Evolutionary conservation across 768 basidiomycete genomes (phyloP).

Genomic region (Boletus subparvulus): DNA sequence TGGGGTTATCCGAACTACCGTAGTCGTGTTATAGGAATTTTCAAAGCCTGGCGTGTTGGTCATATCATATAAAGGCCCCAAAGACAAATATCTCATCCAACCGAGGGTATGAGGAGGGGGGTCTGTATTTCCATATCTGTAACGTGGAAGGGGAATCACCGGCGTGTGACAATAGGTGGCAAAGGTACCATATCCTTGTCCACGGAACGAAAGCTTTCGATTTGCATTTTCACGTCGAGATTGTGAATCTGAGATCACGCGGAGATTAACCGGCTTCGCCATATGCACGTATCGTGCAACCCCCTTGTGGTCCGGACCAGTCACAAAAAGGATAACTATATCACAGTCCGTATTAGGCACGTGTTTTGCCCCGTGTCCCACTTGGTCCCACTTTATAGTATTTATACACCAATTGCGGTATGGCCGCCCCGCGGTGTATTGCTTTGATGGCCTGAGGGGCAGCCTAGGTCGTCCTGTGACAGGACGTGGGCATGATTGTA

Average conservation of each 20-base stretch:
- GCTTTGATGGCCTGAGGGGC: neutral
- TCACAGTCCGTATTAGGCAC: neutral
- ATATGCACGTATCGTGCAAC: neutral
- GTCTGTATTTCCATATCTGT: slow-evolving; percentile 3
- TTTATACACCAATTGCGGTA: neutral
- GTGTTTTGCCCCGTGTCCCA: neutral
- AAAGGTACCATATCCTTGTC: neutral
- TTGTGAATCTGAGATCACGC: slow-evolving; percentile 28
- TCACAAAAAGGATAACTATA: neutral
- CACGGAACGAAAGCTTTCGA: slow-evolving; percentile 18
- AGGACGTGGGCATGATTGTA: neutral
- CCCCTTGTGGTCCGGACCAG: slow-evolving; percentile 17
- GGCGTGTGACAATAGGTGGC: neutral
- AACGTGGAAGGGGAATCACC: slow-evolving; percentile 1
- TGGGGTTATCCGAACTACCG: neutral
- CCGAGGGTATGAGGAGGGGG: neutral
- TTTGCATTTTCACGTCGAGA: slow-evolving; percentile 21
- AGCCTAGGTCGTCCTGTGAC: neutral
- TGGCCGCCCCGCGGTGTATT: neutral
- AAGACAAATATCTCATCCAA: neutral
- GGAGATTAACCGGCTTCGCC: slow-evolving; percentile 20
- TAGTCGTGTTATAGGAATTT: slow-evolving; percentile 5
- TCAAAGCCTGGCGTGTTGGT: neutral
- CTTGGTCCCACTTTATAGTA: neutral
- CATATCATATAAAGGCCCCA: slow-evolving; percentile 6